Evolutionary conservation across 2,329 filamentous ascomycete species (phyloP), one percentile per base, ranked within the genome.

Genomic region (Akanthomyces muscarius): DNA sequence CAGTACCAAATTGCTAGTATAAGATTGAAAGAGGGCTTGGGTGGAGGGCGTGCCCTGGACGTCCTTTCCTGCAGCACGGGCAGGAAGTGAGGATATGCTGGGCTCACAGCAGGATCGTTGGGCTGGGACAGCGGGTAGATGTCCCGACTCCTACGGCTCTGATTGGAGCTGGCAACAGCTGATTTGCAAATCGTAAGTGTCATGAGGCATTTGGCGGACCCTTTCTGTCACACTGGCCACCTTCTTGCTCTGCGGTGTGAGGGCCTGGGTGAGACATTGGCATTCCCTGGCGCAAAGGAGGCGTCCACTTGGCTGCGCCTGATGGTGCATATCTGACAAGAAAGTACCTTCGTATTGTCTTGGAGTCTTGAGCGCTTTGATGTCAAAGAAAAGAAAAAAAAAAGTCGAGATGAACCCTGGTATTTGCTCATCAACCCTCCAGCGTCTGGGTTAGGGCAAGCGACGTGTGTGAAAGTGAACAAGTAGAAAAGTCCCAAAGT

Each of bases 261-360:
- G 45, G 61, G 61, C 51, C 59, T 47, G 36, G 36, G 52, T 63
- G 61, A 63, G 61, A 63, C 61, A 63, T 63, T 52, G 52, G 61
- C 61, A 63, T 63, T 63, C 61, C 38, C 53, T 57, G 47, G 61
- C 38, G 53, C 25, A 33, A 58, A 58, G 6, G 53, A 57, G 45
- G 61, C 45, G 52, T 51, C 44, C 21, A 50, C 38, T 21, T 45
- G 48, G n/a, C 45, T 52, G 33, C n/a, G 23, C 16, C 18, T n/a
- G 30, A n/a, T 50, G 42, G 41, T 50, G 53, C 54, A 51, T 63
- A 57, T 51, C 61, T 58, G 61, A 58, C 61, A 63, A 47, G 61
- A 58, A 63, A 53, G 61, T 63, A 63, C 47, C 60, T 52, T 28
- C 21, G 61, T 57, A 63, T 63, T 63, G 61, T 63, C 54, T 58